Evolutionary conservation across 257 asterid species (phyloP), one percentile per base, ranked within the genome.

Genomic region (Penstemon davidsonii): DNA sequence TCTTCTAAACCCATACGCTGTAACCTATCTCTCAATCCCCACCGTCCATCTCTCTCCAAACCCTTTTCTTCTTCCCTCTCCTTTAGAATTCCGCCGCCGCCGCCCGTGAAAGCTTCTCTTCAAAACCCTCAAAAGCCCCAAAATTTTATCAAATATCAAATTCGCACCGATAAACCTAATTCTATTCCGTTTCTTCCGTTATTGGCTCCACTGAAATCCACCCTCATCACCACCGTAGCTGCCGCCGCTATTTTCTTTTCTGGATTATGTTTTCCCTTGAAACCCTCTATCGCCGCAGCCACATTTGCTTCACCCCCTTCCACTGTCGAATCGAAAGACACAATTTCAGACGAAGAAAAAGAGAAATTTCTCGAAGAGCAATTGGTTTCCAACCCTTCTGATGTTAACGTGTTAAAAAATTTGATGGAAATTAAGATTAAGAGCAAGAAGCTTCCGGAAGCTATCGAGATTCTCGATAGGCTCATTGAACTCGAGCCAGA

Each of bases 351-450:
- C 6, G 87, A 79, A 11, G 95, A 83, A 62, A 85, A 15, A 36
- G 96, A 88, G 56, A 85, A 76, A 6, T 11, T 40, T 3, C 64
- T 87, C 2, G 93, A 91, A 37, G 80, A 84, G 5, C 75, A 79
- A 33, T 56, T 88, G 81, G 51, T 58, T 44, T 79, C 85, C 0
- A 77, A 81, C 62, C 96, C 97, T 1, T 1, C 73, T 63, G 96
- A 91, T 25, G 66, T 84, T 0, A 82, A 73, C 0, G 90, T 79
- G 0, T 80, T 91, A 45, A 81, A 72, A 54, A 78, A 3, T 43
- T 75, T 91, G 78, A 86, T 94, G 96, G 99, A 94, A 61, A 71
- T 81, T 39, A 83, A 73, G 72, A 81, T 94, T 52, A 91, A 85
- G 82, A 76, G 71, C 64, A 73, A 70, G 65, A 88, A 82, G 79